Evolutionary conservation across 805 yeast genomes (phyloP), one percentile per base, ranked within the genome.

Genomic region (Ogataea chonburiensis): DNA sequence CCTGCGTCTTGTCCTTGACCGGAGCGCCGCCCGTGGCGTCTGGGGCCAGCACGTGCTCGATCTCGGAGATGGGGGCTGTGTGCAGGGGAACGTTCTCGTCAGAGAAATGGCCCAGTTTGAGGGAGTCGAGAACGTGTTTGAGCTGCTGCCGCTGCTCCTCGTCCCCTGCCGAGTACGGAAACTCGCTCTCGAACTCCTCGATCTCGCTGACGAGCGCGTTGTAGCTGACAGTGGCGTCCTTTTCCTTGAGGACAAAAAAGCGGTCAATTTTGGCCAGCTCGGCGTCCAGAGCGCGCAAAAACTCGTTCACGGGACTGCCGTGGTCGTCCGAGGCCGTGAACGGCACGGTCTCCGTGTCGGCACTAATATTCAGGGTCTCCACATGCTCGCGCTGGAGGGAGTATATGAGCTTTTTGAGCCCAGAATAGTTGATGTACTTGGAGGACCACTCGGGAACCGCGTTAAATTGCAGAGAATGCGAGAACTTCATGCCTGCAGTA

Each of bases 381-480:
- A 56, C 58, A 30, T 57, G 43, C 23, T 84, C 87, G 52, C 89
- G 71, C 55, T 93, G 97, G 30, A 91, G 68, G 12, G 79, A 69
- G 60, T 89, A 91, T 18, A 89, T 84, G 26, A 85, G 71, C 64
- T 86, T 86, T 60, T 93, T 91, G 41, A 93, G 68, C 24, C 85
- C 80, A 1, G 95, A 84, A 61, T 91, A 91, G 37, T 94, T 89
- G 38, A 91, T 81, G 61, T 91, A 91, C 58, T 85, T 79, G 17
- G 95, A 80, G 9, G 95, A 77, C 98, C 98, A 91, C 60, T 93
- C 98, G 2, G 98, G 97, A 4, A 93, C 98, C 16, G 98, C 96
- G 61, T 91, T 91, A 64, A 91, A 89, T 71, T 91, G 96, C 46
- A 91, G 67, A 5, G 96, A 86, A 57, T 89, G 96, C 17, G 95